Percentiles rank a stretch among this genome's conserved stretches.
phyloP scores from a whole-genome alignment of 495 filamentous ascomycete genomes.

The Penicillium lagena region DNA sequence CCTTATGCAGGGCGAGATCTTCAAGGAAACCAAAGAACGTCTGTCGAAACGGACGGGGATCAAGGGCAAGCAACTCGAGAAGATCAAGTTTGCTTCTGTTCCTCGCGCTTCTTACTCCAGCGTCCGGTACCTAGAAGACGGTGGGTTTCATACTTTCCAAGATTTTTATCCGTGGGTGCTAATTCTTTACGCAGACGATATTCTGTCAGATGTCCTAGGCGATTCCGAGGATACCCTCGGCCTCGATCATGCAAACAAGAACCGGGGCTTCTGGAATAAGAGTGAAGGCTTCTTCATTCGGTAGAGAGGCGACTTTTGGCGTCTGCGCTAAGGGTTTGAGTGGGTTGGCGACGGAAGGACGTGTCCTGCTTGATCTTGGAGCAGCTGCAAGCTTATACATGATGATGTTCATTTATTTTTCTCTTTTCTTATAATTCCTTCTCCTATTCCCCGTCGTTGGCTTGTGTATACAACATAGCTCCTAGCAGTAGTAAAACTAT shows the following conservation, averaged over 20 bases:
- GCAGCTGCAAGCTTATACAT: background rate
- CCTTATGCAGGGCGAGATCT: conserved; percentile 62
- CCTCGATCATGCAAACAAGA: conserved; percentile 83
- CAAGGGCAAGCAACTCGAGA: conserved; percentile 97
- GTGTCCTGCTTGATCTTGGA: background rate
- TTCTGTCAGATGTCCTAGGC: conserved; percentile 66
- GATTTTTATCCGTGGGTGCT: conserved; percentile 4
- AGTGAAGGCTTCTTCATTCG: conserved; percentile 63
- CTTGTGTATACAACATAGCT: no score
- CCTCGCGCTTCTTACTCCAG: conserved; percentile 61
- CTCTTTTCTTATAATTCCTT: background rate
- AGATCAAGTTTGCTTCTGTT: conserved; percentile 91
- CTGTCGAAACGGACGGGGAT: conserved; percentile 85
- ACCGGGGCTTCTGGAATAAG: conserved; percentile 49
- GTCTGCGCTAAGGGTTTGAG: no score
- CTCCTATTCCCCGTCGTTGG: no score
- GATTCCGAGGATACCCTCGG: conserved; percentile 75
- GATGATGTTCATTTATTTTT: background rate
- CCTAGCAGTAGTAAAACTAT: background rate
- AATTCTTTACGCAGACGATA: conserved; percentile 56
- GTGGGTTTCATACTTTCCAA: conserved; percentile 44
- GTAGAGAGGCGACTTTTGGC: conserved; percentile 17
- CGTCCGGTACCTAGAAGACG: conserved; percentile 79
- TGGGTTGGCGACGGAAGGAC: background rate
- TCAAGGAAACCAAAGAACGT: conserved; percentile 85